Evolutionary conservation across 495 filamentous ascomycete genomes (phyloP).

Genomic region (Coniosporium apollinis): DNA sequence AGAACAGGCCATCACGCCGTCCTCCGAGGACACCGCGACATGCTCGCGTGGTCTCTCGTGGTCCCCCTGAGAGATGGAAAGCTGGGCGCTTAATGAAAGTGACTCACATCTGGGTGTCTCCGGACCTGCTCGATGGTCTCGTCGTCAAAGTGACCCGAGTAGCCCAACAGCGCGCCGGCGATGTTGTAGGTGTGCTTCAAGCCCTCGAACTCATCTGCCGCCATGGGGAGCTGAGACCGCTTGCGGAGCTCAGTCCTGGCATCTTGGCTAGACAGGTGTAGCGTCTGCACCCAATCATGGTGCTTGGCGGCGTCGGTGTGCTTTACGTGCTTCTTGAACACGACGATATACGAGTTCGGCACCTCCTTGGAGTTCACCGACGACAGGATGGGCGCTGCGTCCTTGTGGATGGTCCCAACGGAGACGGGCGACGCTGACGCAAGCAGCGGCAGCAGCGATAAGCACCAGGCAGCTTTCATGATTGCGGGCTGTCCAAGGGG

Average conservation of each 20-base stretch:
- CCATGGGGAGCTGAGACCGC: constrained; percentile 61
- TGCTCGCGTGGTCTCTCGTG: too few relatives aligned
- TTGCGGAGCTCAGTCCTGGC: constrained; percentile 67
- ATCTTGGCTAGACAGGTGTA: constrained; percentile 45
- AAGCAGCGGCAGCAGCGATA: constrained; percentile 48
- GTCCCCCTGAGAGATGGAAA: too few relatives aligned
- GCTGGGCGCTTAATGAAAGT: too few relatives aligned
- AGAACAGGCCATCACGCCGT: too few relatives aligned
- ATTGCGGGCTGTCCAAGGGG: constrained; percentile 22
- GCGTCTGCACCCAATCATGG: constrained; percentile 81
- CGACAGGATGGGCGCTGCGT: constrained; percentile 75
- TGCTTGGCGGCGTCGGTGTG: constrained; percentile 50
- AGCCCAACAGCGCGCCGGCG: constrained; percentile 65
- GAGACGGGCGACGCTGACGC: constrained; percentile 58
- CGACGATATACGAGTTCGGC: constrained; percentile 88
- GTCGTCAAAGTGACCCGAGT: constrained; percentile 93
- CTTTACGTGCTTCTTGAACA: constrained; percentile 91
- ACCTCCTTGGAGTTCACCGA: constrained; percentile 58
- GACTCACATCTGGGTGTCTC: constrained; percentile 90
- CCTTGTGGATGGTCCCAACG: constrained; percentile 67
- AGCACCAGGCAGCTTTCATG: constrained; percentile 58
- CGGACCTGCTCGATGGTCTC: constrained; percentile 83
- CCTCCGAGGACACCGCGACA: too few relatives aligned
- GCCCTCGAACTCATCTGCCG: constrained; percentile 57
- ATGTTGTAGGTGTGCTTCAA: constrained; percentile 94